Base-by-base conservation (phyloP, 2,329 filamentous ascomycete species). In the Monosporascus cannonballus region DNA sequence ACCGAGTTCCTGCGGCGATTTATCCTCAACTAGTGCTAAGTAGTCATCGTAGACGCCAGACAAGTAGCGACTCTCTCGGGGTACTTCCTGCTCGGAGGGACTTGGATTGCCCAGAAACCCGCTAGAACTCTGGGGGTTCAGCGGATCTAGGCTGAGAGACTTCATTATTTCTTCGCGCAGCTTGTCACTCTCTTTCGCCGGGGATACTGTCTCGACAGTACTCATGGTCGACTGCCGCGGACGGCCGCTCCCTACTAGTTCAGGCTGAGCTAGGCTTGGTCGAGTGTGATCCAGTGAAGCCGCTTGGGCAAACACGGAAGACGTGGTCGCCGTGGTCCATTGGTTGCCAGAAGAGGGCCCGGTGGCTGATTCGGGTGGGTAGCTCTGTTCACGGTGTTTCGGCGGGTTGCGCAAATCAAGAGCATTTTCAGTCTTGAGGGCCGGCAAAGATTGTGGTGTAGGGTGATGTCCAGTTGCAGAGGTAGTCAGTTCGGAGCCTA, bases 81-180 rank as follows among this genome's bases (percentile, higher is more conserved):
- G 53, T 9, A 59, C 37, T 9, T 55, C 24, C 15, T 56, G 60
- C 5, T 55, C 56, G 1, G 38, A 34, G 15, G 59, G 54, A 20
- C 62, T 51, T 52, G 17, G 56, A 49, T 27, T 54, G 47, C 46
- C 52, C 14, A 58, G 47, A 15, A 59, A 44, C 22, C 39, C 54
- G 36, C 55, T 48, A 8, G 53, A 58, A 27, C 56, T 54, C 20
- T 60, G 60, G 1, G 67, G 60, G 25, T 54, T 53, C 6, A 62
- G 47, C 6, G 69, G 61, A 30, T 69, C 70, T 14, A 84, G 78
- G 51, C 77, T 84, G 2, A 92, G 73, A 42, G 83, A 87, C 53
- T 81, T 83, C 50, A 90, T 83, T 51, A 92, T 92, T 61, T 92
- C 89, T 54, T 89, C 85, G 27, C 84, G 78, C 47, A 92, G 67